Conservation (phyloP, 202 grass and related monocot species). For the Panicum virgatum region DNA sequence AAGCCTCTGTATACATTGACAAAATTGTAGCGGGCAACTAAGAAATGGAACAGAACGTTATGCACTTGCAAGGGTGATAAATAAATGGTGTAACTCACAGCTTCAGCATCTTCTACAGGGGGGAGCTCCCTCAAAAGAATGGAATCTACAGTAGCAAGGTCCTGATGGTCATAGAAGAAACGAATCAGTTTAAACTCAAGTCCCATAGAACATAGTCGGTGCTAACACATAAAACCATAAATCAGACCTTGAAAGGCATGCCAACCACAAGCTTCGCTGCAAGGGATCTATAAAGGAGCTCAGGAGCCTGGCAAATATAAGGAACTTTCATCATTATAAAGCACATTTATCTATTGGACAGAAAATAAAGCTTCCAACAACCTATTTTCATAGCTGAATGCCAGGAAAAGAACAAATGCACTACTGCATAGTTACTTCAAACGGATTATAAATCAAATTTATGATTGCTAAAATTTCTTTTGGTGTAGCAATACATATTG, state of each 20-base stretch:
- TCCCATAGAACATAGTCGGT: slow-evolving; percentile 16
- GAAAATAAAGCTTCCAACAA: slow-evolving; percentile 1
- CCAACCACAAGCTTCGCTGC: slow-evolving; percentile 83
- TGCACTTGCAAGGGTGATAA: not conserved
- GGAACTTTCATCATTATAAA: slow-evolving; percentile 30
- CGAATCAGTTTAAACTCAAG: slow-evolving; percentile 20
- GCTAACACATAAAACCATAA: slow-evolving; percentile 30
- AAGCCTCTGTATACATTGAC: slow-evolving; percentile 73
- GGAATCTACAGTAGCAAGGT: slow-evolving; percentile 94
- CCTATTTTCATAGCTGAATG: slow-evolving; percentile 10
- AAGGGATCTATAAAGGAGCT: slow-evolving; percentile 91
- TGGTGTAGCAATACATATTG: not conserved
- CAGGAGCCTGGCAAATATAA: slow-evolving; percentile 65
- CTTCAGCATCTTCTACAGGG: slow-evolving; percentile 75
- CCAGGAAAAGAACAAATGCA: slow-evolving; percentile 10
- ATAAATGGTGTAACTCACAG: slow-evolving; percentile 58
- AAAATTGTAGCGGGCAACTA: slow-evolving; percentile 30
- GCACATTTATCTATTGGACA: slow-evolving; percentile 17
- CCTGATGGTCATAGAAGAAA: slow-evolving; percentile 59
- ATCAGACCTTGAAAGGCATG: slow-evolving; percentile 99
- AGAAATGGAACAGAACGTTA: not conserved
- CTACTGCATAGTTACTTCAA: not conserved
- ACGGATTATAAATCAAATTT: slow-evolving; percentile 24
- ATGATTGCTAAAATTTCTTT: not conserved
- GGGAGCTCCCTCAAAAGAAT: slow-evolving; percentile 96